Percentiles rank a stretch among this genome's conserved stretches.
Conservation (phyloP, 2,329 filamentous ascomycete genomes). For the Chaetothyriales sp. region DNA sequence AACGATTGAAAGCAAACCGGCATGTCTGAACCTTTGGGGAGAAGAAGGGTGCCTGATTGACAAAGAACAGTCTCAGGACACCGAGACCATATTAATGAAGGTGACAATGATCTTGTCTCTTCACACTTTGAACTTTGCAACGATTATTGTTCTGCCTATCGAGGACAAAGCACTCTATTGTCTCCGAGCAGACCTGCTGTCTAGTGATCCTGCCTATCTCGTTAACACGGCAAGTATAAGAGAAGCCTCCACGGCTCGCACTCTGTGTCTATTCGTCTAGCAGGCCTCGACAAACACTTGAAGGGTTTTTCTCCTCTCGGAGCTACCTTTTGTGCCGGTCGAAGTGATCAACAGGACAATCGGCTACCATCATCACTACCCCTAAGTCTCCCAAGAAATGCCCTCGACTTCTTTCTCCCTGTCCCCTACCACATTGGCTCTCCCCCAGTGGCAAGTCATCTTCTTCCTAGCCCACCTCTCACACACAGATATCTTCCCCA, state of each 20-base stretch:
- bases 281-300: not conserved
- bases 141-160: not conserved
- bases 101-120: not conserved
- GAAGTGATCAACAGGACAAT: not conserved
- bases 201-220: not conserved
- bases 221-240: not conserved
- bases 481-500: not conserved
- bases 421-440: not conserved
- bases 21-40: not conserved
- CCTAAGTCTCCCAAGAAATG: not conserved
- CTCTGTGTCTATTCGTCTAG: not conserved
- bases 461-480: not conserved
- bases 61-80: not conserved
- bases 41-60: not conserved
- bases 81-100: not conserved
- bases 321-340: not conserved
- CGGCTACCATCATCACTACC: not conserved
- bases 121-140: not conserved
- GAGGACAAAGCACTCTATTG: not conserved
- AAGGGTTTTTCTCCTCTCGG: too few species aligned
- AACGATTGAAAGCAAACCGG: not conserved
- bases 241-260: not conserved
- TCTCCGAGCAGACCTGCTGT: not conserved
- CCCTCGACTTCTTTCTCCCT: not conserved
- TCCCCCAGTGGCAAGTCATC: not conserved